Percentiles rank a stretch among this genome's conserved stretches.
phyloP scores from a whole-genome alignment of 441 rosid genomes.

The Corymbia citriodora region DNA sequence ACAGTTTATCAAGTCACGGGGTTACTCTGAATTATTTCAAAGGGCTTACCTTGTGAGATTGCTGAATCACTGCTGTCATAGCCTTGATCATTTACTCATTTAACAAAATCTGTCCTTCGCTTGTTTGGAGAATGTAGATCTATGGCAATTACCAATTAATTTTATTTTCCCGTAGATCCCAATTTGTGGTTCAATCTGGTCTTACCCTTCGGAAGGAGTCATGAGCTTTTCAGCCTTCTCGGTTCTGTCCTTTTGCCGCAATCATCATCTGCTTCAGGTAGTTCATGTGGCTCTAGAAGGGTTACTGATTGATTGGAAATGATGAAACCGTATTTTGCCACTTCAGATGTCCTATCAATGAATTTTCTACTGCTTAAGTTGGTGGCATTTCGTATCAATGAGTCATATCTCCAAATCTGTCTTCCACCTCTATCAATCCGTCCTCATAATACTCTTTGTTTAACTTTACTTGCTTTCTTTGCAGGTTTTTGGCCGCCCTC shows the following conservation, averaged over 20 bases:
- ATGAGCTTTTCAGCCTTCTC: slow-evolving; percentile 77
- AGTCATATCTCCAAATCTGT: background rate
- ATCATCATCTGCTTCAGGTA: slow-evolving; percentile 89
- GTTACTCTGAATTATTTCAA: slow-evolving; percentile 78
- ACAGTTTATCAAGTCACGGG: slow-evolving; percentile 46
- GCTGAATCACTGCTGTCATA: background rate
- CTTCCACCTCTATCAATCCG: background rate
- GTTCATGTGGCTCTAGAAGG: background rate
- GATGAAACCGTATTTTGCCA: background rate
- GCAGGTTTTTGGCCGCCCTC: slow-evolving; percentile 83
- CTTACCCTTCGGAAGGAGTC: slow-evolving; percentile 71
- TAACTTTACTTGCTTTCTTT: background rate
- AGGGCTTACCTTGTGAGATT: slow-evolving; percentile 73
- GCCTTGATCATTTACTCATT: background rate
- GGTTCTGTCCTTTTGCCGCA: slow-evolving; percentile 75
- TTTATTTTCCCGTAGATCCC: slow-evolving; percentile 37
- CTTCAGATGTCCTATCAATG: background rate
- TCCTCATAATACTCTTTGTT: background rate
- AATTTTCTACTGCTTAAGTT: background rate
- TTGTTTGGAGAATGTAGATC: background rate
- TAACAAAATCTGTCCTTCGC: background rate
- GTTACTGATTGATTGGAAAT: background rate
- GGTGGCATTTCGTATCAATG: background rate
- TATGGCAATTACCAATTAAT: background rate
- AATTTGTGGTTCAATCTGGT: slow-evolving; percentile 83